Conservation (phyloP, 2,329 filamentous ascomycete species). For the Colletotrichum acutatum region DNA sequence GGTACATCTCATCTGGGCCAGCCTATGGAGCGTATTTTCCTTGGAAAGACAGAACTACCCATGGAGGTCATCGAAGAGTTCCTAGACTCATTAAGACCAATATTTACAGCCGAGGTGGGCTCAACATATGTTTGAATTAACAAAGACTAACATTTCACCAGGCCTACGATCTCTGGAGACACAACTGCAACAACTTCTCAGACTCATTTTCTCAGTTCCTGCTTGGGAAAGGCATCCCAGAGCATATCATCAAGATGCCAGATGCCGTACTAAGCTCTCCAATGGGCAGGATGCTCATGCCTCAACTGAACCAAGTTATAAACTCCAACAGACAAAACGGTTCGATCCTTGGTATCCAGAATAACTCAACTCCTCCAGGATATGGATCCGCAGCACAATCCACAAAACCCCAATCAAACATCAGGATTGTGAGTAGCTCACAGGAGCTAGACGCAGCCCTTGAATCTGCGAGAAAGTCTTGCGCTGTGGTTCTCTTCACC, state of each 20-base stretch:
- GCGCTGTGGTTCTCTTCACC: slow-evolving; percentile 91
- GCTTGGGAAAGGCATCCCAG: slow-evolving; percentile 87
- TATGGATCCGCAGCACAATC: slow-evolving; percentile 38
- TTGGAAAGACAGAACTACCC: slow-evolving; percentile 83
- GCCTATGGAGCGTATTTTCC: slow-evolving; percentile 78
- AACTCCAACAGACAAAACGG: slow-evolving; percentile 61
- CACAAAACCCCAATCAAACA: slow-evolving; percentile 46
- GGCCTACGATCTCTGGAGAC: slow-evolving; percentile 88
- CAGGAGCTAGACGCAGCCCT: slow-evolving; percentile 71
- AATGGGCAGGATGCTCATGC: slow-evolving; percentile 87
- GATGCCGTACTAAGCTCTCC: slow-evolving; percentile 86
- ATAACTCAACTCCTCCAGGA: slow-evolving; percentile 40
- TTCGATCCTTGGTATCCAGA: slow-evolving; percentile 63
- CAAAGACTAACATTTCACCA: slow-evolving; percentile 45
- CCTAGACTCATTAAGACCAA: slow-evolving; percentile 81
- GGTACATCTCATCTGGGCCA: slow-evolving; percentile 88
- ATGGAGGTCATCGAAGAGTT: slow-evolving; percentile 88
- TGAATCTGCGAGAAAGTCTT: slow-evolving; percentile 69
- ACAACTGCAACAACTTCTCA: slow-evolving; percentile 98
- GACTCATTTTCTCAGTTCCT: slow-evolving; percentile 93
- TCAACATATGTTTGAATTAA: background rate
- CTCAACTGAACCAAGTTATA: slow-evolving; percentile 69
- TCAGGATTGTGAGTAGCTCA: slow-evolving; percentile 70
- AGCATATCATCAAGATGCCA: slow-evolving; percentile 86
- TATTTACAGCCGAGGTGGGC: slow-evolving; percentile 82